Evolutionary conservation across 495 filamentous ascomycete genomes (phyloP).

Genomic region (Xeromyces bisporus): DNA sequence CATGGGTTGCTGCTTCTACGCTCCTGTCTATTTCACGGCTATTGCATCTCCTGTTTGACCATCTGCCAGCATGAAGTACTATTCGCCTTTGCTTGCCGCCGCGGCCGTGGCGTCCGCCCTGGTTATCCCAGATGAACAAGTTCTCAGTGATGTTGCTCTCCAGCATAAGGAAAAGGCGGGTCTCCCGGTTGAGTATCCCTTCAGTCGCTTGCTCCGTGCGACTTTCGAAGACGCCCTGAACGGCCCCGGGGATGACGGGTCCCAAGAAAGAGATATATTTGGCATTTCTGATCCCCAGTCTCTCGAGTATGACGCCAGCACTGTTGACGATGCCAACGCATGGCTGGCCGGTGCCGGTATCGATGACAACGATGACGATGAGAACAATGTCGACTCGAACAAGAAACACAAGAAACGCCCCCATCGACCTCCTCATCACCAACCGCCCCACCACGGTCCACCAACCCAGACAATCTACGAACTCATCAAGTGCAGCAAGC

Average conservation of each 20-base stretch:
- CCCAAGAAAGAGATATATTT: too few relatives aligned
- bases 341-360: slow-evolving; percentile 17
- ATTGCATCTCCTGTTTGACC: too few relatives aligned
- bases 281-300: neutral
- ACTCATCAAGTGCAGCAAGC: slow-evolving; percentile 51
- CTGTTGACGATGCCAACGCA: slow-evolving; percentile 12
- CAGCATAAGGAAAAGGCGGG: slow-evolving; percentile 1
- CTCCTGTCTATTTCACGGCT: too few relatives aligned
- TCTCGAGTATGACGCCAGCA: neutral
- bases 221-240: neutral
- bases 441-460: slow-evolving; percentile 9
- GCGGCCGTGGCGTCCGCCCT: neutral
- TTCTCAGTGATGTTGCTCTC: slow-evolving; percentile 19
- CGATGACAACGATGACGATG: slow-evolving; percentile 16
- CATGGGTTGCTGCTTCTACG: too few relatives aligned
- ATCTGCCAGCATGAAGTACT: slow-evolving; percentile 1
- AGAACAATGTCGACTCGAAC: slow-evolving; percentile 23
- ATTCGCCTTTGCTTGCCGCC: neutral
- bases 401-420: slow-evolving; percentile 9
- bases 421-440: slow-evolving; percentile 10
- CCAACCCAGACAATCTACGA: slow-evolving; percentile 63
- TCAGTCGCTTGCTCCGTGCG: too few relatives aligned
- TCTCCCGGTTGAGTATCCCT: neutral
- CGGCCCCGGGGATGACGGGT: neutral
- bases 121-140: slow-evolving; percentile 5